These are phyloP conservation scores for Butyriboletus loyo DNA, from an alignment of 768 basidiomycete species.

Conservation along the genomic window DNA sequence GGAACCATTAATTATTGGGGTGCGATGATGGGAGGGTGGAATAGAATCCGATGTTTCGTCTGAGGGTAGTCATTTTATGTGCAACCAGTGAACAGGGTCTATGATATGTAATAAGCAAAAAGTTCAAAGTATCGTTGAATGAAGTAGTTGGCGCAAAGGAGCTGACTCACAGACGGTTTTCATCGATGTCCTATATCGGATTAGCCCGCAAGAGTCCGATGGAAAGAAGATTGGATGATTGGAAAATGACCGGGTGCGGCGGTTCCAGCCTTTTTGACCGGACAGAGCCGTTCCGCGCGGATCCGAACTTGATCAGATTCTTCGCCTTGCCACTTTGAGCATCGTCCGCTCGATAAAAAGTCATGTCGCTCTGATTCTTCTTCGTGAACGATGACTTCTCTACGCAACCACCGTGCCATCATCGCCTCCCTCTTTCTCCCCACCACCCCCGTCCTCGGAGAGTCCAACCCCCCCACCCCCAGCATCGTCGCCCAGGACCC, in stretches of 20 bases:
- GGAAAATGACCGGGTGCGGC: too few species aligned
- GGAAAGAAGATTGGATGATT: too few species aligned
- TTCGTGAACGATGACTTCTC: constrained; percentile 52
- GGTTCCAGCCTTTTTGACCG: too few species aligned
- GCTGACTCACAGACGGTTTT: too few species aligned
- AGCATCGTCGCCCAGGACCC: constrained; percentile 27
- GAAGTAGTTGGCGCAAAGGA: too few species aligned
- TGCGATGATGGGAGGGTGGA: background rate
- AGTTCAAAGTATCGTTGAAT: too few species aligned
- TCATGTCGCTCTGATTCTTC: background rate
- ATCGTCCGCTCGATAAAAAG: background rate
- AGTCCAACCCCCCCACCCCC: constrained; percentile 52
- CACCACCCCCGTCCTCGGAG: constrained; percentile 61
- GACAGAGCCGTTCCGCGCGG: background rate
- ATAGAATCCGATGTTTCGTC: constrained; percentile 25
- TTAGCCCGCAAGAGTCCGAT: too few species aligned
- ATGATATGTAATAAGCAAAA: too few species aligned
- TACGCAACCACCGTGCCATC: constrained; percentile 70
- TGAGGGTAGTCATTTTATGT: too few species aligned
- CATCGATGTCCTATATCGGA: too few species aligned
- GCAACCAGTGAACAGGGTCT: too few species aligned
- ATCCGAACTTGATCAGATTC: too few species aligned
- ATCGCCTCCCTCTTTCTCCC: constrained; percentile 87
- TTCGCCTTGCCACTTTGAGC: background rate
- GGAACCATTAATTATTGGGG: background rate